phyloP scores from a whole-genome alignment of 1,284 basidiomycete species.

The Sporisorium reilianum region DNA sequence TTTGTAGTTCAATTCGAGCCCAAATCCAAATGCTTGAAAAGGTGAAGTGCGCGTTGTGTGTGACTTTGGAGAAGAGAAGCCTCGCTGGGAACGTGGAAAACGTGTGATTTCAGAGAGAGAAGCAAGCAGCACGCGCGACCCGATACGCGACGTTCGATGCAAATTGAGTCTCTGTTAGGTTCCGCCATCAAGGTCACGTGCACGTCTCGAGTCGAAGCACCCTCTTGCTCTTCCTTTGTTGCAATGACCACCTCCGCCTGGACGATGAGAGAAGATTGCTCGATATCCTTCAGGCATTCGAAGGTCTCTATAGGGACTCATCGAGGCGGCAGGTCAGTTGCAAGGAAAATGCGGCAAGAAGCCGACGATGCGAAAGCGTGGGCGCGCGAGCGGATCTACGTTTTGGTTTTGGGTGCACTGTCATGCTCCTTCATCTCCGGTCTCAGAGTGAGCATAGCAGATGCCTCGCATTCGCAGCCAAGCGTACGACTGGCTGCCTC shows the following conservation, averaged over 20 bases:
- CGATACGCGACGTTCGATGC: conserved; percentile 23
- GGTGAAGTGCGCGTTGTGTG: conserved; percentile 17
- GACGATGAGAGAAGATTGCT: background rate
- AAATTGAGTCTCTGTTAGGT: conserved; percentile 7
- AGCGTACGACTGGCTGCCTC: background rate
- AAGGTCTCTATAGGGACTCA: too few relatives aligned
- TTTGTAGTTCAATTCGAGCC: background rate
- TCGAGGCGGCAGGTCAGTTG: background rate
- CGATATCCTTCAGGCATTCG: too few relatives aligned
- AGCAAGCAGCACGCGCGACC: conserved; percentile 4
- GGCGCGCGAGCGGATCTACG: conserved; percentile 2
- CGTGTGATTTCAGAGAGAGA: conserved; percentile 31
- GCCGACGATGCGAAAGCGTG: conserved; percentile 1
- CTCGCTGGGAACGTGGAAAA: background rate
- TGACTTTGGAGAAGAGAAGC: conserved; percentile 21
- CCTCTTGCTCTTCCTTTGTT: background rate
- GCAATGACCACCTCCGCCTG: background rate
- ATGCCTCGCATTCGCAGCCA: background rate
- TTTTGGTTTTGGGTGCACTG: background rate
- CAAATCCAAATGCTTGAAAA: background rate
- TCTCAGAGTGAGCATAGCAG: too few relatives aligned
- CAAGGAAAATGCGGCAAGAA: conserved; percentile 13
- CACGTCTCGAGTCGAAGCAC: background rate
- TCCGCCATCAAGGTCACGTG: conserved; percentile 12
- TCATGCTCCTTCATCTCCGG: background rate